phyloP scores from a whole-genome alignment of 352 stramenopile species.

The Globisporangium echinulatum region DNA sequence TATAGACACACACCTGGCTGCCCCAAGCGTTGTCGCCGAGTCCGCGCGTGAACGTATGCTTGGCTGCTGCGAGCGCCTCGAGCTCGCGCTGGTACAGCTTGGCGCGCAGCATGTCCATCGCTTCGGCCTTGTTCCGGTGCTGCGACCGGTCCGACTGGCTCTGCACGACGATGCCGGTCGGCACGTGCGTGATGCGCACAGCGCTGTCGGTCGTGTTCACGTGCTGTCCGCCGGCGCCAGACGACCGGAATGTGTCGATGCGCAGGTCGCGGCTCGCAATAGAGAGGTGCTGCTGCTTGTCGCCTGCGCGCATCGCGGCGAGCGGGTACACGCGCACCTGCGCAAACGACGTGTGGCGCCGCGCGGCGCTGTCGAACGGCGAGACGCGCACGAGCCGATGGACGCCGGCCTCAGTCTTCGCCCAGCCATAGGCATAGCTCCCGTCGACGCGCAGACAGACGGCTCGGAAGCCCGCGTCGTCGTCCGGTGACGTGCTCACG shows the following conservation, averaged over 20 bases:
- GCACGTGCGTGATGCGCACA: slow-evolving; percentile 94
- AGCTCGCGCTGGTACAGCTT: slow-evolving; percentile 71
- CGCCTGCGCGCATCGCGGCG: slow-evolving; percentile 25
- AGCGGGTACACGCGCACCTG: slow-evolving; percentile 76
- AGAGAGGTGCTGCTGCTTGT: slow-evolving; percentile 13
- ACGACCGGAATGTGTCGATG: slow-evolving; percentile 92
- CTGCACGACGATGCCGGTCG: slow-evolving; percentile 91
- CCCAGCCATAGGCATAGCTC: slow-evolving; percentile 89
- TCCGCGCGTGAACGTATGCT: slow-evolving; percentile 51
- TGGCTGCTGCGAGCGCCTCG: slow-evolving; percentile 34
- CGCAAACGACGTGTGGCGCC: slow-evolving; percentile 95
- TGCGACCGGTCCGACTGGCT: slow-evolving; percentile 94
- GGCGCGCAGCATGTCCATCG: slow-evolving; percentile 76
- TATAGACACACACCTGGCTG: slow-evolving; percentile 36
- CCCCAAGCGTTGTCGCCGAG: slow-evolving; percentile 77
- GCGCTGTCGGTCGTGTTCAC: slow-evolving; percentile 97
- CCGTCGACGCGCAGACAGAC: slow-evolving; percentile 55
- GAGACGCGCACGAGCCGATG: slow-evolving; percentile 93
- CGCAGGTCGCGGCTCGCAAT: slow-evolving; percentile 85
- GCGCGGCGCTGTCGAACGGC: slow-evolving; percentile 92
- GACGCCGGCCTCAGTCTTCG: slow-evolving; percentile 92
- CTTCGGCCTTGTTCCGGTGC: slow-evolving; percentile 90
- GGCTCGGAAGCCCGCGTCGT: slow-evolving; percentile 66
- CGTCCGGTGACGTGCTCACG: slow-evolving; percentile 83
- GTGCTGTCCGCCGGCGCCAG: slow-evolving; percentile 93